A percentile compares a stretch with the other conserved stretches of the same genome.
Evolutionary conservation across 129 eudicot species (phyloP).

Genomic region (Saposhnikovia divaricata): DNA sequence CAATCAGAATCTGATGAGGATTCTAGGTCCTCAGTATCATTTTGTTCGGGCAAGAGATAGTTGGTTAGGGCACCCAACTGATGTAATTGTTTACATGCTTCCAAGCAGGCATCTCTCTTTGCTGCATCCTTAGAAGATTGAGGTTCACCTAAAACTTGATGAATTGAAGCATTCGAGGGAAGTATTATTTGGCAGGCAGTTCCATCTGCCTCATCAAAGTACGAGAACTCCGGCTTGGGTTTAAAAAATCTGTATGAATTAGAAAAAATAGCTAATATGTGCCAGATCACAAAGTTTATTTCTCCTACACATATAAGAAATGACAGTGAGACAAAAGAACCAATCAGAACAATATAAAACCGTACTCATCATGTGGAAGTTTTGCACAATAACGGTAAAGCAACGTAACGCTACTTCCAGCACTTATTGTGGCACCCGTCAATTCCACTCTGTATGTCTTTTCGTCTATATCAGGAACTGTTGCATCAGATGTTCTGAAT

Average conservation of each 20-base stretch:
- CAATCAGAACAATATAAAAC: slow-evolving; percentile 7
- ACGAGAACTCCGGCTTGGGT: slow-evolving; percentile 59
- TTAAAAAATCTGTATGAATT: slow-evolving; percentile 50
- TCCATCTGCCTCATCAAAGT: slow-evolving; percentile 54
- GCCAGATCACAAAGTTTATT: neutral
- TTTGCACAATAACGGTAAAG: slow-evolving; percentile 91
- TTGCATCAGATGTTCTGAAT: slow-evolving; percentile 32
- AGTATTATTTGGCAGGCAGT: slow-evolving; percentile 57
- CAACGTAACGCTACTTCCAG: slow-evolving; percentile 59
- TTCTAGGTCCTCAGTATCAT: slow-evolving; percentile 27
- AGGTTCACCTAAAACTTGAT: slow-evolving; percentile 44
- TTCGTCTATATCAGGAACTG: slow-evolving; percentile 38
- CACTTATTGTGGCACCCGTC: slow-evolving; percentile 85
- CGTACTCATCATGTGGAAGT: slow-evolving; percentile 98
- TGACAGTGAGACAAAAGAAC: neutral
- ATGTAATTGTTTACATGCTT: slow-evolving; percentile 83
- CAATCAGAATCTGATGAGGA: slow-evolving; percentile 57
- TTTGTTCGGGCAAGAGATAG: slow-evolving; percentile 76
- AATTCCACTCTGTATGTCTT: slow-evolving; percentile 61
- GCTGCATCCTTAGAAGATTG: slow-evolving; percentile 70
- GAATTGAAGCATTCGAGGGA: slow-evolving; percentile 93
- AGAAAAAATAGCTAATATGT: neutral
- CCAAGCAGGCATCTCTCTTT: slow-evolving; percentile 84
- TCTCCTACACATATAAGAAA: neutral
- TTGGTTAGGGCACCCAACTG: slow-evolving; percentile 75